Evolutionary conservation across 345 rosid species (phyloP).

Genomic region (Eucalyptus sp.): DNA sequence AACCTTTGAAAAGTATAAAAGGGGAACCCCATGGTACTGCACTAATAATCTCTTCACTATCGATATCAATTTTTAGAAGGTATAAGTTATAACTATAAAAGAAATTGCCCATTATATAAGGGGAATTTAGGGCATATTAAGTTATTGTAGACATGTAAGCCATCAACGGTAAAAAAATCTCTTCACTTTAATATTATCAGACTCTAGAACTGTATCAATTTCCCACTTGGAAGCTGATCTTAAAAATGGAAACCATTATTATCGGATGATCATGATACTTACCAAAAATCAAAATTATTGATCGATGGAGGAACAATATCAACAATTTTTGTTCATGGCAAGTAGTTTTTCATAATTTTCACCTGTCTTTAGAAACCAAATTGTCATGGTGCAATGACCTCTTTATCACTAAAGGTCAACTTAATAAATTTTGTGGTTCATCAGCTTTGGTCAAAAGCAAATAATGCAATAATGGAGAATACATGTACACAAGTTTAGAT

Average conservation of each 20-base stretch:
- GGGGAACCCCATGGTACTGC: rapidly evolving
- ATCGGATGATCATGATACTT: rapidly evolving
- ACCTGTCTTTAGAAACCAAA: rapidly evolving
- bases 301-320: rapidly evolving
- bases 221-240: rapidly evolving
- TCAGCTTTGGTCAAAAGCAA: rapidly evolving
- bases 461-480: too few species aligned
- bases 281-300: rapidly evolving
- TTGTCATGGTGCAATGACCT: background rate
- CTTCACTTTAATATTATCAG: rapidly evolving
- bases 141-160: background rate
- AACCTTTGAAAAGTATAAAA: rapidly evolving
- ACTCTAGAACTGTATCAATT: background rate
- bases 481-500: rapidly evolving
- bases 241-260: background rate
- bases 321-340: rapidly evolving
- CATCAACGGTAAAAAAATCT: background rate
- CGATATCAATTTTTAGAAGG: background rate
- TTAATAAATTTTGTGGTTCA: rapidly evolving
- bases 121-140: background rate
- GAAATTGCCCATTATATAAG: background rate
- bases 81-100: background rate
- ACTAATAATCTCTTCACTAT: background rate
- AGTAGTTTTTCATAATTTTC: rapidly evolving
- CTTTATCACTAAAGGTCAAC: background rate